phyloP scores from a whole-genome alignment of 192 early-diverging fungal species.

The Gonapodya prolifera region DNA sequence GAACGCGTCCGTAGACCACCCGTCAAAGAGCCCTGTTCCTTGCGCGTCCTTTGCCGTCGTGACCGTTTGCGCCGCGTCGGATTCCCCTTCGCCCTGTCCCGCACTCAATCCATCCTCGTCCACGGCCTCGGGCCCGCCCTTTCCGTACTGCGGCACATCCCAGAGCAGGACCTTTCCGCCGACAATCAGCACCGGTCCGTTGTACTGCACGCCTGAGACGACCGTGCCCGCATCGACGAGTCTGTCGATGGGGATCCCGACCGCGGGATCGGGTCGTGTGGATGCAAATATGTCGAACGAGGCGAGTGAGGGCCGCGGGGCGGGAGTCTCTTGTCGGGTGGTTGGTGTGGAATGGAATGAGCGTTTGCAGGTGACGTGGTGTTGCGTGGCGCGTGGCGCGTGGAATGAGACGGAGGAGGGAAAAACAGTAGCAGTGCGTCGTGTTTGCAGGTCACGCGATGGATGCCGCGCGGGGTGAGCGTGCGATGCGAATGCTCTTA shows the following conservation, averaged over 20 bases:
- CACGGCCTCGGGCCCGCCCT: neutral
- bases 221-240: neutral
- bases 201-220: neutral
- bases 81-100: neutral
- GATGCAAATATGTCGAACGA: neutral
- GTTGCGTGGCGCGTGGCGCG: too few species aligned
- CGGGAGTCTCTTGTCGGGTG: too few species aligned
- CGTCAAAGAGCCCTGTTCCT: neutral
- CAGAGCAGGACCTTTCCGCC: neutral
- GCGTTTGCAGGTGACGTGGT: too few species aligned
- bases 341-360: too few species aligned
- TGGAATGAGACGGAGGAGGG: too few species aligned
- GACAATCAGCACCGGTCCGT: neutral
- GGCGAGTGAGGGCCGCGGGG: neutral
- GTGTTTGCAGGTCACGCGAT: too few species aligned
- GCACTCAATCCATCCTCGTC: neutral
- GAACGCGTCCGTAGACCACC: conserved; percentile 2
- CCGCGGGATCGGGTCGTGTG: neutral
- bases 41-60: too few species aligned
- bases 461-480: too few species aligned
- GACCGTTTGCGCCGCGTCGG: neutral
- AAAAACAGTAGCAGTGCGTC: too few species aligned
- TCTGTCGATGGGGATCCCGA: neutral
- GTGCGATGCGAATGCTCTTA: too few species aligned
- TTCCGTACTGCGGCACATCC: conserved; percentile 4